A percentile compares a stretch with the other conserved stretches of the same genome.
Conservation (phyloP, 768 basidiomycete species). For the Saitozyma podzolica region DNA sequence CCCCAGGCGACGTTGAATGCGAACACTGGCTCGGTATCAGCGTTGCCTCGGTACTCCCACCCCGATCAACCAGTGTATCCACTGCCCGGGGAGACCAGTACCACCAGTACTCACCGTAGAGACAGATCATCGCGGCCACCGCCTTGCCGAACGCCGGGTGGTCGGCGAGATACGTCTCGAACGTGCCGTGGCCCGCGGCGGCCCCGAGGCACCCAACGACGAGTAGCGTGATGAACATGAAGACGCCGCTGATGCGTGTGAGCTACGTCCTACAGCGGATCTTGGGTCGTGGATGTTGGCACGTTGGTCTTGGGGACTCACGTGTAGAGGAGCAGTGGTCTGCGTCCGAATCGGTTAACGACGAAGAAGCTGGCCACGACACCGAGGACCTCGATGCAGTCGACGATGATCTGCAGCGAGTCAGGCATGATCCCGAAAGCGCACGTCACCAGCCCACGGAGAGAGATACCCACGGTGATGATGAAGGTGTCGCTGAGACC, state of each 20-base stretch:
- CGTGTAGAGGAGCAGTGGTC: slow-evolving; percentile 45
- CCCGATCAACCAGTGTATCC: too few relatives aligned
- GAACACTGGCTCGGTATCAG: slow-evolving; percentile 27
- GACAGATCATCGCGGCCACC: slow-evolving; percentile 49
- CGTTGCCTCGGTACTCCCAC: not conserved
- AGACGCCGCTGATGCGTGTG: slow-evolving; percentile 23
- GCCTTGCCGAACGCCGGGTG: slow-evolving; percentile 37
- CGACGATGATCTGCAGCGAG: slow-evolving; percentile 35
- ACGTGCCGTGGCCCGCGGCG: slow-evolving; percentile 36
- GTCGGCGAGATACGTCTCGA: slow-evolving; percentile 26
- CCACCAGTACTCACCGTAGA: slow-evolving; percentile 25
- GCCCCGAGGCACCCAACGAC: slow-evolving; percentile 48
- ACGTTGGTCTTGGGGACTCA: slow-evolving; percentile 12
- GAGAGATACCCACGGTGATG: slow-evolving; percentile 31
- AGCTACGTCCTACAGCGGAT: not conserved
- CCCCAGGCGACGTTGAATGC: slow-evolving; percentile 53
- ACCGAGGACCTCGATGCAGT: slow-evolving; percentile 43
- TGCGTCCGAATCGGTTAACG: slow-evolving; percentile 48
- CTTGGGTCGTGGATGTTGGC: too few relatives aligned
- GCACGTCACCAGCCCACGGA: not conserved
- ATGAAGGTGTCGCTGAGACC: slow-evolving; percentile 42
- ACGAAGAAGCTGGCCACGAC: slow-evolving; percentile 44
- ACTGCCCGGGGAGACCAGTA: not conserved
- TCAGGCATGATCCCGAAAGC: not conserved
- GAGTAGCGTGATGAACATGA: slow-evolving; percentile 47